phyloP scores from a whole-genome alignment of 176 grass and related monocot species.

The Lolium perenne region DNA sequence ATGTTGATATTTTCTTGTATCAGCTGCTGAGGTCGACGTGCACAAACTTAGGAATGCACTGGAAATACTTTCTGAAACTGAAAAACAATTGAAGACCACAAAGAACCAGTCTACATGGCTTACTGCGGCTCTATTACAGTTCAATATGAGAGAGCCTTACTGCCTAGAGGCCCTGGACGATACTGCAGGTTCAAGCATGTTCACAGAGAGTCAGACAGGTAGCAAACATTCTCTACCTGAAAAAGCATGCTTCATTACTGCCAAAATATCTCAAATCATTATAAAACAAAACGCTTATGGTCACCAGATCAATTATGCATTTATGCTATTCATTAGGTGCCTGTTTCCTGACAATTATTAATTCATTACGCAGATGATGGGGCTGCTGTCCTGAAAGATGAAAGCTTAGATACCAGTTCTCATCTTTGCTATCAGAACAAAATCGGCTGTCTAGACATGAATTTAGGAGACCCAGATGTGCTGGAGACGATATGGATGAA shows the following conservation, averaged over 20 bases:
- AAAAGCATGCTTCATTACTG: neutral
- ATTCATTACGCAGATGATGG: constrained; percentile 64
- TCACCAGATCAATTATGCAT: neutral
- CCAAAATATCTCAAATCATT: neutral
- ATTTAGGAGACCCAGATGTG: constrained; percentile 77
- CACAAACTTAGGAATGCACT: constrained; percentile 79
- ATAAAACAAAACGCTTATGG: neutral
- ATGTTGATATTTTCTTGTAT: too few relatives aligned
- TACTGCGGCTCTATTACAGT: constrained; percentile 90
- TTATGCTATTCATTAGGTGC: neutral
- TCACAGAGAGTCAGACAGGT: constrained; percentile 60
- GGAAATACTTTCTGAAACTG: constrained; percentile 97
- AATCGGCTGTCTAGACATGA: constrained; percentile 54
- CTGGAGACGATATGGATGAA: constrained; percentile 74
- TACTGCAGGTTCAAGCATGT: constrained; percentile 57
- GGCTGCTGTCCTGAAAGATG: constrained; percentile 53
- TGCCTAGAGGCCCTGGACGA: constrained; percentile 50
- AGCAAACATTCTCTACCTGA: constrained; percentile 2
- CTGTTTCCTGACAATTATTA: constrained; percentile 31
- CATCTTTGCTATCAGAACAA: constrained; percentile 58
- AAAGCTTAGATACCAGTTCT: constrained; percentile 57
- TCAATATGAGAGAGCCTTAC: constrained; percentile 79
- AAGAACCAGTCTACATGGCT: constrained; percentile 95
- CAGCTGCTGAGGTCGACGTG: constrained; percentile 69
- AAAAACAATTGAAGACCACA: constrained; percentile 89